Evolutionary conservation across 1,284 basidiomycete species (phyloP), one percentile per base, ranked within the genome.

Genomic region (Leucoagaricus sp.): DNA sequence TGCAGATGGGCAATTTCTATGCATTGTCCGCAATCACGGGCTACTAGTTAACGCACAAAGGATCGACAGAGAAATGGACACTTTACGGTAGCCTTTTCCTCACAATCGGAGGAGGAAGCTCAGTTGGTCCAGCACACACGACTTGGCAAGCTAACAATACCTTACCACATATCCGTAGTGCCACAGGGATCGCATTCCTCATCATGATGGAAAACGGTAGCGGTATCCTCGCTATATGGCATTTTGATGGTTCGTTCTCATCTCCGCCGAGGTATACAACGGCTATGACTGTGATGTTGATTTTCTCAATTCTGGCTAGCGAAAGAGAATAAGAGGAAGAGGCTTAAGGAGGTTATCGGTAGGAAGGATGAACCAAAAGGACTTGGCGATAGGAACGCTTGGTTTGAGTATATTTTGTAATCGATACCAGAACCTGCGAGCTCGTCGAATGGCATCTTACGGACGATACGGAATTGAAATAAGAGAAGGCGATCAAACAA

Each of bases 161-260:
- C 3, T 21, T n/a, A n/a, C 29, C 44, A 2, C 44, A 46, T 38
- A 29, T 46, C 6, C 42, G 42, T 36, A 7, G 44, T 9, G 33
- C 52, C 23, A 81, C 81, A 0, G 72, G 73, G 10, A 68, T 83
- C 41, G 79, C 77, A 5, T 63, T 80, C 31, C 75, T 71, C 0
- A 79, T 79, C 60, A 72, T 78, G 64, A 25, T 71, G 63, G 77
- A 75, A 23, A 82, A 81, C 23, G 45, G 41, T 25, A 80, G 82
- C 19, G 81, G 79, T 10, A 80, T 84, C 54, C 71, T 80, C 13
- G 72, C 76, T 1, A 81, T 78, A 1, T 83, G 82, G 81, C 72
- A 81, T 12, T 72, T 84, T 61, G 73, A n/a, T n/a, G n/a, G 74
- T 1, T 70, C 72, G 1, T 63, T 77, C 17, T 75, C 74, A n/a